Evolutionary conservation across 164 flowering plant genomes (phyloP), one percentile per base, ranked within the genome.

Genomic region (Nelumbo lutea): DNA sequence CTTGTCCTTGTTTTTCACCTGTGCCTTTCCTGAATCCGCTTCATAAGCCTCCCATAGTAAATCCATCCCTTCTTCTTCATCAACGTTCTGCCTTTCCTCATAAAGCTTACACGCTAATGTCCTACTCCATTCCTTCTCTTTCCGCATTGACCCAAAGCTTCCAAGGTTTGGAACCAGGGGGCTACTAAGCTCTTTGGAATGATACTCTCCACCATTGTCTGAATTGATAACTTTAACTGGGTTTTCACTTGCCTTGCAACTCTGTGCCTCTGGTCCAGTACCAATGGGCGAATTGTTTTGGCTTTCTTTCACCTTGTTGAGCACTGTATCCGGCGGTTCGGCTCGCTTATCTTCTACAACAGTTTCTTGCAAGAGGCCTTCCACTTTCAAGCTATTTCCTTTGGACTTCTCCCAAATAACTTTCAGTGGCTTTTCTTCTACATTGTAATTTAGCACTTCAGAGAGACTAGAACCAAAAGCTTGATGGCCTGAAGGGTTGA

Each of bases 71-170:
- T 88, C 93, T 1, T 78, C 73, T 6, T 77, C 89, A 3, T 68
- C 81, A 9, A 44, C 79, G 57, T 78, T 87, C 74, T 87, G 84
- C 55, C 93, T 71, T 70, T 95, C 98, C 71, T 95, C 96, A 42
- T 83, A 95, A 6, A 95, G 90, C 83, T 90, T 91, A 81, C 97
- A 89, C 0, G 96, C 98, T 61, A 95, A 52, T 2, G 98, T 91
- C 73, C 93, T 83, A 74, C 78, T 86, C 98, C 98, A 95, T 68
- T 91, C 97, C 56, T 83, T 94, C 43, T 86, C 95, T 67, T 67
- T 84, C 81, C 90, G 86, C 93, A 85, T 86, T 9, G 94, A 88
- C 40, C 88, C 90, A 38, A 70, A 79, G 8, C 84, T 76, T 27
- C 82, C 82, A 5, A 78, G 79, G 66, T 45, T 79, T 2, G 73